Conservation (phyloP, 2,329 filamentous ascomycete genomes). For the Penicillium hesseltinei region DNA sequence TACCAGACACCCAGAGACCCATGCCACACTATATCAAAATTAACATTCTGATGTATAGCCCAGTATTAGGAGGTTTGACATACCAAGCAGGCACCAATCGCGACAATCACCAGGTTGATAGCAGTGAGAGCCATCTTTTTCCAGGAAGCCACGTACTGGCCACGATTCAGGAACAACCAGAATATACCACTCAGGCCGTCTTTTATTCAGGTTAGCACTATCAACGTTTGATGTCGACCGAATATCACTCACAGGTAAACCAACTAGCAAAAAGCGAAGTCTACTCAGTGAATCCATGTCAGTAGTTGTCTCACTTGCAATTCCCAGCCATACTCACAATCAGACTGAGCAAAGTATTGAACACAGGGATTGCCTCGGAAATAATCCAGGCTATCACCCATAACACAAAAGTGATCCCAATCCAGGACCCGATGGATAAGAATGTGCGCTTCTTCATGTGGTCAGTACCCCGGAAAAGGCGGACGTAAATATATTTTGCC, state of each 20-base stretch:
- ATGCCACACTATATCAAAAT: constrained; percentile 10
- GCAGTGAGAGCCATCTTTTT: constrained; percentile 7
- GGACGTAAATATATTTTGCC: constrained; percentile 62
- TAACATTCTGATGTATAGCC: not conserved
- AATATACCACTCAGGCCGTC: constrained; percentile 17
- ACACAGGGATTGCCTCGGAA: constrained; percentile 66
- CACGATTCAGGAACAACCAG: constrained; percentile 16
- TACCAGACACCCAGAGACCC: constrained; percentile 19
- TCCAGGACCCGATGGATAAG: constrained; percentile 56
- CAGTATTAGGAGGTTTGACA: not conserved
- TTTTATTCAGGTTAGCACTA: not conserved
- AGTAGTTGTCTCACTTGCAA: not conserved
- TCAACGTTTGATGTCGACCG: rapidly evolving
- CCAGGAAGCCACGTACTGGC: constrained; percentile 8
- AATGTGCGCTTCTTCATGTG: constrained; percentile 50
- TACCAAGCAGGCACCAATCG: constrained; percentile 13
- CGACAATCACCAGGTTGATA: constrained; percentile 12
- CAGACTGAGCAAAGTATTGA: constrained; percentile 62
- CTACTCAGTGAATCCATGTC: constrained; percentile 21
- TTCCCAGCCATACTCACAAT: constrained; percentile 36
- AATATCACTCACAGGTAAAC: constrained; percentile 52
- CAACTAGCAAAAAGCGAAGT: constrained; percentile 61
- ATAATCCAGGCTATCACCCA: constrained; percentile 65
- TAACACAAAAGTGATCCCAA: constrained; percentile 51
- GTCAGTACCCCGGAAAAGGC: constrained; percentile 60